These are phyloP conservation scores for Boechera stricta DNA, from an alignment of 345 rosid species.

Conservation along the genomic window DNA sequence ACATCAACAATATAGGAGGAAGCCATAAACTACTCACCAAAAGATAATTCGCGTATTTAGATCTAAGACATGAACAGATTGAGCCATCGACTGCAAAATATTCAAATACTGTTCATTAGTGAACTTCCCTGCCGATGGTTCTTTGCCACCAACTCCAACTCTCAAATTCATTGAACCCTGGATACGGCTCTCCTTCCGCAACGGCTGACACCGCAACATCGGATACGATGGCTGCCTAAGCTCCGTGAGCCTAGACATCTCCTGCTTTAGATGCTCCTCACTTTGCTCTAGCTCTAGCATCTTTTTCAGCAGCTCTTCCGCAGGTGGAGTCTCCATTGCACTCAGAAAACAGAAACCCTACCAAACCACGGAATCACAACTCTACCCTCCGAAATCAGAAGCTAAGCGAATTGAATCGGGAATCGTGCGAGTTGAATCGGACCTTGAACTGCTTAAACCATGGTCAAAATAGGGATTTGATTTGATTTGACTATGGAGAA, in stretches of 20 bases:
- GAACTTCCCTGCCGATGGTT: constrained; percentile 62
- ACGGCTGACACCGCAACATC: constrained; percentile 65
- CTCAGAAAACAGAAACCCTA: not conserved
- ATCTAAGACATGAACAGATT: constrained; percentile 82
- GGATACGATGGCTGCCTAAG: constrained; percentile 72
- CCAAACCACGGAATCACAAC: not conserved
- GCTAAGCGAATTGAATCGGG: constrained; percentile 33
- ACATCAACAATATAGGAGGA: not conserved
- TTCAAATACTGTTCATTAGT: constrained; percentile 73
- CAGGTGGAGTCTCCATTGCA: constrained; percentile 64
- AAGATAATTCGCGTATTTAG: constrained; percentile 63
- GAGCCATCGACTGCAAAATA: constrained; percentile 91
- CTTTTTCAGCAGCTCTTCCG: constrained; percentile 78
- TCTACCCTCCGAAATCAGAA: constrained; percentile 12
- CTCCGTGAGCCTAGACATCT: constrained; percentile 73
- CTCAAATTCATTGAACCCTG: constrained; percentile 37
- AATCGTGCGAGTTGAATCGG: constrained; percentile 36
- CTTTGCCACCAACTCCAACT: constrained; percentile 24
- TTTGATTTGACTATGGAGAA: constrained; percentile 14
- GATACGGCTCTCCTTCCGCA: constrained; percentile 72
- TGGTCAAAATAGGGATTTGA: not conserved
- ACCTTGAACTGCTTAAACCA: constrained; percentile 16
- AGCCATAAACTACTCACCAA: constrained; percentile 57
- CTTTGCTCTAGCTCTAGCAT: constrained; percentile 84
- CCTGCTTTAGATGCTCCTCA: constrained; percentile 74